Base-by-base conservation (phyloP, 495 filamentous ascomycete genomes). In the Antarctomyces pellizariae region DNA sequence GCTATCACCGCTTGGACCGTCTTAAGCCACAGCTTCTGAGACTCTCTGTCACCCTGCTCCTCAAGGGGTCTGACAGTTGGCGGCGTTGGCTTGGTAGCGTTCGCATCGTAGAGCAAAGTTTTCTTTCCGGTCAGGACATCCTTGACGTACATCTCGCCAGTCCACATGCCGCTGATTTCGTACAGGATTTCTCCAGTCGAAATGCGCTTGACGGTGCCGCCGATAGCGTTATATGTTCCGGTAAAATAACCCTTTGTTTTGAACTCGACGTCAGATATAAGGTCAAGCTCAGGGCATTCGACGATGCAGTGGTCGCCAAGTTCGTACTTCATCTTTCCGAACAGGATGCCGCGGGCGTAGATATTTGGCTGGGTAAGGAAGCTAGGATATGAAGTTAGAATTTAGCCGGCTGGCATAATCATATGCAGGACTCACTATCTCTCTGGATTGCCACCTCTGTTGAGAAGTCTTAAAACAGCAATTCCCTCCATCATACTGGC, bases 291-390 rank as follows among this genome's bases (percentile, higher is more conserved):
- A 1, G 86, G 75, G 47, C 84, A 99, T 33, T 68, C 63, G n/a
- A 95, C 75, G 38, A 73, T 78, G 50, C 82, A 89, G 53, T 92
- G 83, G 46, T 99, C 86, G 19, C 86, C 86, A 11, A 99, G 64
- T 52, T 99, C 86, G 50, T 95, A 99, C 49, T 92, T 93, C 86
- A 99, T 95, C 50, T 92, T 95, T 12, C 86, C 86, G 41, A 99
- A 93, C 7, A 99, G 55, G 30, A 99, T 95, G 13, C 86, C 86
- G 30, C 86, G 67, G 18, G 84, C 89, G 48, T 99, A 99, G 83
- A 99, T 99, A 48, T 99, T 99, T 4, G 86, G 86, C 44, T 99
- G 86, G 0, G 86, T 93, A 28, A 93, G 46, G 38, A 84, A 73
- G 48, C 76, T 84, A 29, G 2, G 3, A 29, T 22, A 9, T 13